A percentile compares a stretch with the other conserved stretches of the same genome.
phyloP scores from a whole-genome alignment of 768 basidiomycete species.

The Tricholoma sp. region DNA sequence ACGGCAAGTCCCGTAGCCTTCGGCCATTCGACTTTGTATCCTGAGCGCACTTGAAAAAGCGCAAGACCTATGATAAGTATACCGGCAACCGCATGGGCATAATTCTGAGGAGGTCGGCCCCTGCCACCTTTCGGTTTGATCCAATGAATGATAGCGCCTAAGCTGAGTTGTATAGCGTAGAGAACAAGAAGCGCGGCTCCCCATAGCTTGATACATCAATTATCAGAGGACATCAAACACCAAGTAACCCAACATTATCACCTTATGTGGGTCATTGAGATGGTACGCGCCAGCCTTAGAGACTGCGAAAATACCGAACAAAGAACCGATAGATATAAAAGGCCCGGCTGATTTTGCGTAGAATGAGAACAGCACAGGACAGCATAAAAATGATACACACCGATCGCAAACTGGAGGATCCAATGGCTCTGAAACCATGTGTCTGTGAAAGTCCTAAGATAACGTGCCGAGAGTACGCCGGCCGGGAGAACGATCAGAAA shows the following conservation, averaged over 20 bases:
- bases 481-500: constrained; percentile 50
- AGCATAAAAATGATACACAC: constrained; percentile 21
- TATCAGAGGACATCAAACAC: not conserved
- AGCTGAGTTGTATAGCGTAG: constrained; percentile 41
- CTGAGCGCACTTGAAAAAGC: constrained; percentile 44
- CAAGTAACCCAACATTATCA: constrained; percentile 10
- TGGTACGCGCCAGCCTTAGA: constrained; percentile 28
- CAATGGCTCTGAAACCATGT: constrained; percentile 53
- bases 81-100: constrained; percentile 52
- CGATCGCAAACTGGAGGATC: constrained; percentile 42
- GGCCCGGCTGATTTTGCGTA: constrained; percentile 32
- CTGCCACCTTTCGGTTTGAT: constrained; percentile 35
- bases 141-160: constrained; percentile 52
- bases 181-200: constrained; percentile 47
- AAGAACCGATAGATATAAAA: constrained; percentile 36
- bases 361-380: constrained; percentile 9
- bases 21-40: constrained; percentile 47
- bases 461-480: constrained; percentile 51
- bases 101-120: constrained; percentile 49
- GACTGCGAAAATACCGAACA: constrained; percentile 39
- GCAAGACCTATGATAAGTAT: constrained; percentile 44
- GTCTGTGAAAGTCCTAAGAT: constrained; percentile 41
- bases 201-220: constrained; percentile 23
- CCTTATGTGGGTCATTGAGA: constrained; percentile 46
- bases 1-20: constrained; percentile 35